Percentiles rank a stretch among this genome's conserved stretches.
phyloP scores from a whole-genome alignment of 2,329 filamentous ascomycete genomes.

The Xylaria sp. region DNA sequence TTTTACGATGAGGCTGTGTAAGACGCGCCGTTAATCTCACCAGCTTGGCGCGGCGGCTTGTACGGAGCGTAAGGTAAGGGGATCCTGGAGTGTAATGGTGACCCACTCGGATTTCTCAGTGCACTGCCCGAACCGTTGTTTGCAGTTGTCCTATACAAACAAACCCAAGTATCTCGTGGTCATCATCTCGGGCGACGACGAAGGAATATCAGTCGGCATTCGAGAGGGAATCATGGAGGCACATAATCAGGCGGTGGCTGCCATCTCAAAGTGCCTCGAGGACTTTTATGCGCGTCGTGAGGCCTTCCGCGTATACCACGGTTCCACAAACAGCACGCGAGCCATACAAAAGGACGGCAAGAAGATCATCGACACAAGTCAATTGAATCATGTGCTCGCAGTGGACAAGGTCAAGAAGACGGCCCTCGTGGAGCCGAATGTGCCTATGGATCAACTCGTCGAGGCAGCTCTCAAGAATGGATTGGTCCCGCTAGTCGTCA shows the following conservation, averaged over 20 bases:
- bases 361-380: conserved; percentile 70
- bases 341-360: conserved; percentile 54
- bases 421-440: conserved; percentile 72
- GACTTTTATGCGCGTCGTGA: conserved; percentile 50
- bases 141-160: background rate
- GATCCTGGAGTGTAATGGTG: background rate
- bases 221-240: conserved; percentile 45
- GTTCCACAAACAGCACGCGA: conserved; percentile 78
- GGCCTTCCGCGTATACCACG: conserved; percentile 78
- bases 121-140: background rate
- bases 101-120: background rate
- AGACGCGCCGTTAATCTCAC: background rate
- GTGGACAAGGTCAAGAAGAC: conserved; percentile 60
- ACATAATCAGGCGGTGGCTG: conserved; percentile 51
- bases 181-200: background rate
- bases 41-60: background rate
- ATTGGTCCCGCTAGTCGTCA: conserved; percentile 69
- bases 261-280: conserved; percentile 51
- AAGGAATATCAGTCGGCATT: background rate
- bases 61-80: background rate
- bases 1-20: background rate
- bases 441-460: conserved; percentile 69
- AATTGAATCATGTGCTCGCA: conserved; percentile 65
- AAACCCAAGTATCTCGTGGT: background rate
- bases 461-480: conserved; percentile 60